Conservation (phyloP, 495 filamentous ascomycete species). For the Penicillium fimorum region DNA sequence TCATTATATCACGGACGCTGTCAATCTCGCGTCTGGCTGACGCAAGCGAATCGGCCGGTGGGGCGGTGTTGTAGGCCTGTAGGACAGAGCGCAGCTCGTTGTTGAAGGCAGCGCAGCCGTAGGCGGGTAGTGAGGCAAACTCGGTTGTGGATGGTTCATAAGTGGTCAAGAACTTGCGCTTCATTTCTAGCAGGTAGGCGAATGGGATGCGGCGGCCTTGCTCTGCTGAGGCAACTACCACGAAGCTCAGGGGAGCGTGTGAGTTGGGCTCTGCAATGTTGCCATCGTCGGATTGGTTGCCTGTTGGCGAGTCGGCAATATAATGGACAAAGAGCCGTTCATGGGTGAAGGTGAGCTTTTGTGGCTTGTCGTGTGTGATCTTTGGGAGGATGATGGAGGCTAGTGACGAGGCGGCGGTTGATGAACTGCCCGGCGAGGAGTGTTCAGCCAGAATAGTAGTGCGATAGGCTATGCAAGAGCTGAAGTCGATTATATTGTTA, state of each 20-base stretch:
- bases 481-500: conserved; percentile 30
- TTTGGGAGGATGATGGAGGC: conserved; percentile 95
- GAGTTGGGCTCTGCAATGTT: conserved; percentile 45
- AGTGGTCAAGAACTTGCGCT: conserved; percentile 77
- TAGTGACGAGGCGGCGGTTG: conserved; percentile 72
- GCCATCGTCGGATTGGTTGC: conserved; percentile 41
- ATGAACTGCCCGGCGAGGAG: conserved; percentile 70
- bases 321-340: conserved; percentile 92
- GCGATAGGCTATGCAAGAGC: conserved; percentile 86
- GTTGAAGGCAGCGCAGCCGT: conserved; percentile 89
- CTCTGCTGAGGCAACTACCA: conserved; percentile 74
- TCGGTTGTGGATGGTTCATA: conserved; percentile 69
- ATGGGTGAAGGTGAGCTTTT: conserved; percentile 93
- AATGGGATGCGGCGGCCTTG: conserved; percentile 87
- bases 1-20: conserved; percentile 94
- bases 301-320: conserved; percentile 79
- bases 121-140: conserved; percentile 76
- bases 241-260: conserved; percentile 78
- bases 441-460: conserved; percentile 91
- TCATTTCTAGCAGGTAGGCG: conserved; percentile 88
- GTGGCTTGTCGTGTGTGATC: conserved; percentile 73
- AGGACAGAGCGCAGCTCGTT: conserved; percentile 71
- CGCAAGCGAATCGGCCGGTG: conserved; percentile 77
- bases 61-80: conserved; percentile 78
- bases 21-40: conserved; percentile 88